Conservation (phyloP, 176 grass and related monocot species). For the Ensete ventricosum region DNA sequence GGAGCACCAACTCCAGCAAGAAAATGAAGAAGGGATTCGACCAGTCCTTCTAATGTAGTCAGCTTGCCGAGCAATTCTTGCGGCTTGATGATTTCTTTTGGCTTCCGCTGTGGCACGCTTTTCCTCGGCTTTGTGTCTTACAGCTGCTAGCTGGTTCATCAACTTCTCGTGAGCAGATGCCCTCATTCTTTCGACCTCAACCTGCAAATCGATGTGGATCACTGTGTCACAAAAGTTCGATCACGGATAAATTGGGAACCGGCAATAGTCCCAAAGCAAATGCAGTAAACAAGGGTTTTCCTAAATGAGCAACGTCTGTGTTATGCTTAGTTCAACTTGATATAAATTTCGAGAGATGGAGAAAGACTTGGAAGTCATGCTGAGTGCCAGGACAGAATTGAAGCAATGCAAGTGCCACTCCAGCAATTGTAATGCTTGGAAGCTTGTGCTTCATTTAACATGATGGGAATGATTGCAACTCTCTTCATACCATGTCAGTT, state of each 20-base stretch:
- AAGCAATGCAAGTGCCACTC: too few relatives aligned
- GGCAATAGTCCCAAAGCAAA: background rate
- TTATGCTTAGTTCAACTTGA: too few relatives aligned
- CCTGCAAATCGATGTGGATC: slow-evolving; percentile 19
- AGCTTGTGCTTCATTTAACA: too few relatives aligned
- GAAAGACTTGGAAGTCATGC: too few relatives aligned
- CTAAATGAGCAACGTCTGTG: too few relatives aligned
- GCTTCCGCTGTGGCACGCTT: slow-evolving; percentile 49
- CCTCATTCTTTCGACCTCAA: slow-evolving; percentile 87
- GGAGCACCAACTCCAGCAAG: slow-evolving; percentile 79
- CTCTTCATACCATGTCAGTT: too few relatives aligned
- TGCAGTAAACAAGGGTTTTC: background rate
- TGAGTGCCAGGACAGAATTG: too few relatives aligned
- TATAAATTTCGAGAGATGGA: too few relatives aligned
- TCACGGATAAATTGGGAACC: background rate
- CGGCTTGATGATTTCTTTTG: slow-evolving; percentile 45
- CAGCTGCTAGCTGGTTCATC: slow-evolving; percentile 64
- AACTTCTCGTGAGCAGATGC: slow-evolving; percentile 56
- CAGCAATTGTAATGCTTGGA: too few relatives aligned
- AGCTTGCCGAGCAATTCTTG: slow-evolving; percentile 51
- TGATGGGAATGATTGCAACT: too few relatives aligned
- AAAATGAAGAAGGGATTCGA: slow-evolving; percentile 40
- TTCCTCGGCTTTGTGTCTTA: slow-evolving; percentile 57
- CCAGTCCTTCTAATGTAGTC: slow-evolving; percentile 85
- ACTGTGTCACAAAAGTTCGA: background rate